phyloP scores from a whole-genome alignment of 768 basidiomycete genomes.

The Suillus variegatus region DNA sequence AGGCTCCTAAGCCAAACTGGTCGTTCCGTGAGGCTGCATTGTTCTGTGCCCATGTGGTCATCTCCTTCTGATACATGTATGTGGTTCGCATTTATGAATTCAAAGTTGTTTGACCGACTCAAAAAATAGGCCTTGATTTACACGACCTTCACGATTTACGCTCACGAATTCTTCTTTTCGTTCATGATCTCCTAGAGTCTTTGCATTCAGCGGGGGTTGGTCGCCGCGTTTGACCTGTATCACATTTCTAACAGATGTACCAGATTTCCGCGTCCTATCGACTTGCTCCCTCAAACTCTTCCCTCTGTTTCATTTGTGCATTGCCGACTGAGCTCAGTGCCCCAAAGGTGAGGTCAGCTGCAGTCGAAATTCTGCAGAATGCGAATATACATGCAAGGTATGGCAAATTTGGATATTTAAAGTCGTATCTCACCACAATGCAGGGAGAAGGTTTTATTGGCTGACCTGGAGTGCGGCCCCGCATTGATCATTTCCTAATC shows the following conservation, averaged over 20 bases:
- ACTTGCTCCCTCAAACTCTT: slow-evolving; percentile 60
- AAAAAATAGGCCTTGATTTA: slow-evolving; percentile 57
- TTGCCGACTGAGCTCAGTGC: slow-evolving; percentile 45
- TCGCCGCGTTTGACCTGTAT: slow-evolving; percentile 13
- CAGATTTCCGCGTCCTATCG: slow-evolving; percentile 66
- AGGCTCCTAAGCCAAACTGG: slow-evolving; percentile 54
- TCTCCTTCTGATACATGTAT: slow-evolving; percentile 59
- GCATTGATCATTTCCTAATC: slow-evolving; percentile 57
- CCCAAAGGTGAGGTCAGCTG: slow-evolving; percentile 42
- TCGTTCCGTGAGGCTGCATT: slow-evolving; percentile 55
- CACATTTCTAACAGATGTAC: slow-evolving; percentile 11
- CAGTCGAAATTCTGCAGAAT: slow-evolving; percentile 47
- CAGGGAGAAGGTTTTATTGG: slow-evolving; percentile 53
- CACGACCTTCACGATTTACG: slow-evolving; percentile 70
- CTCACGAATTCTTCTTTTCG: slow-evolving; percentile 59
- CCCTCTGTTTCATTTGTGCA: slow-evolving; percentile 60
- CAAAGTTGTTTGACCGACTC: background rate
- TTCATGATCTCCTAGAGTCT: slow-evolving; percentile 62
- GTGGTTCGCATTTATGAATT: slow-evolving; percentile 21
- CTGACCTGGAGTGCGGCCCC: slow-evolving; percentile 51
- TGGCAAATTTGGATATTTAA: slow-evolving; percentile 13
- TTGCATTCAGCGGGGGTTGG: slow-evolving; percentile 64
- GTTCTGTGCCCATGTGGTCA: slow-evolving; percentile 69
- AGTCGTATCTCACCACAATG: slow-evolving; percentile 9
- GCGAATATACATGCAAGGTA: slow-evolving; percentile 45